A percentile compares a stretch with the other conserved stretches of the same genome.
phyloP scores from a whole-genome alignment of 331 rosid species.

The Rhamnella rubrinervis region DNA sequence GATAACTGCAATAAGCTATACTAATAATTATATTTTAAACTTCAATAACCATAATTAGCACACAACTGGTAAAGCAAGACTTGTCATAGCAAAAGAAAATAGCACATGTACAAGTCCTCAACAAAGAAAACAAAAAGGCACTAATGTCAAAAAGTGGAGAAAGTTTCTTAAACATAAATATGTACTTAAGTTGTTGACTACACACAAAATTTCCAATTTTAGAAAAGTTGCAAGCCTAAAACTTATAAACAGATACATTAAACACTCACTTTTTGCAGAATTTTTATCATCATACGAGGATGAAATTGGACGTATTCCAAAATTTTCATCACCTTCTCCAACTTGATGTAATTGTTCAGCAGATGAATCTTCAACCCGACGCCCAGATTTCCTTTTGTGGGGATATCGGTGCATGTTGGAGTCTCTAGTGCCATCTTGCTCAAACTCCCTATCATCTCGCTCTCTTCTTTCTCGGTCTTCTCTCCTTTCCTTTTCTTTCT shows the following conservation, averaged over 20 bases:
- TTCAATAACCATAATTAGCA: background rate
- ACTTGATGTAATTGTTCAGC: slow-evolving; percentile 64
- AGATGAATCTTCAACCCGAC: slow-evolving; percentile 62
- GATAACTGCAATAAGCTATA: background rate
- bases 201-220: background rate
- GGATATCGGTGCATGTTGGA: slow-evolving; percentile 53
- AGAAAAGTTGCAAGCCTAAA: slow-evolving; percentile 1
- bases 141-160: background rate
- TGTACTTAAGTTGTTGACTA: background rate
- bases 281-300: slow-evolving; percentile 64
- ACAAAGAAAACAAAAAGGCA: background rate
- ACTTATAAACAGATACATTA: slow-evolving; percentile 24
- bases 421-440: slow-evolving; percentile 67
- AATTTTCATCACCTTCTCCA: slow-evolving; percentile 67
- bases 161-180: too few relatives aligned
- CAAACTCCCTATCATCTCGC: slow-evolving; percentile 71
- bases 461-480: slow-evolving; percentile 85
- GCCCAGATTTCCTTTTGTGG: slow-evolving; percentile 58
- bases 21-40: background rate
- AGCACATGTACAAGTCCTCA: background rate
- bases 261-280: slow-evolving; percentile 71
- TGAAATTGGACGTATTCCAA: slow-evolving; percentile 58
- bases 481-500: slow-evolving; percentile 77
- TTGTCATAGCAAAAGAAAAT: background rate
- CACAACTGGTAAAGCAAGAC: background rate